Evolutionary conservation across 495 filamentous ascomycete genomes (phyloP).

Genomic region (Aspergillus bridgeri): DNA sequence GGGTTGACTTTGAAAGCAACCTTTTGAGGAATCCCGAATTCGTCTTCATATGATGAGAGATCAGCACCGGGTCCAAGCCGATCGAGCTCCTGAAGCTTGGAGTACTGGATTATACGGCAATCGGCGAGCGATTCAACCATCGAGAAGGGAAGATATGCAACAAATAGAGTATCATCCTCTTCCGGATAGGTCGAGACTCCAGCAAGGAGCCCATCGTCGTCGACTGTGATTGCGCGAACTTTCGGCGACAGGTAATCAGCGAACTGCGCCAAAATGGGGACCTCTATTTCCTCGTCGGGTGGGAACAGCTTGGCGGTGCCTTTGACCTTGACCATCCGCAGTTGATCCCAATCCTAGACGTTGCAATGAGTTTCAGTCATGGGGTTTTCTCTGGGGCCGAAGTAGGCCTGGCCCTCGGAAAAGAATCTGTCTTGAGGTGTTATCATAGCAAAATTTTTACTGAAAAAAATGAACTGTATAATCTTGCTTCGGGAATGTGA

Average conservation of each 20-base stretch:
- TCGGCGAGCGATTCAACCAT: not conserved
- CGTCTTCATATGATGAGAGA: not conserved
- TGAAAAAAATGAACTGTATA: too few species aligned
- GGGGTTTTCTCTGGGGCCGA: not conserved
- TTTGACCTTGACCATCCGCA: not conserved
- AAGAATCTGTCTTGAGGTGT: not conserved
- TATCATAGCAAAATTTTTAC: too few species aligned
- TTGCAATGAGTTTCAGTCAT: not conserved
- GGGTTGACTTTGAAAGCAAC: not conserved
- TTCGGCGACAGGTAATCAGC: not conserved
- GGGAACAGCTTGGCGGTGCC: not conserved
- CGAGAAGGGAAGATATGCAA: not conserved
- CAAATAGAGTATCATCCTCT: constrained; percentile 1
- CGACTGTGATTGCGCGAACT: not conserved
- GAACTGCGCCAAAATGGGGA: not conserved
- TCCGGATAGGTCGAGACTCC: not conserved
- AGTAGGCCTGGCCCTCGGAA: not conserved
- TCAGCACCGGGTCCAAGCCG: not conserved
- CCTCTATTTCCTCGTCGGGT: not conserved
- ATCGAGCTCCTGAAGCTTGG: not conserved
- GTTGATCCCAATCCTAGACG: not conserved
- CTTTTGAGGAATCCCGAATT: too few species aligned
- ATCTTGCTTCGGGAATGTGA: too few species aligned
- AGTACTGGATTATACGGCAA: not conserved
- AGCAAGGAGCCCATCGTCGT: not conserved